Base-by-base conservation (phyloP, 2,329 filamentous ascomycete genomes). In the Aspergillus brasiliensis region DNA sequence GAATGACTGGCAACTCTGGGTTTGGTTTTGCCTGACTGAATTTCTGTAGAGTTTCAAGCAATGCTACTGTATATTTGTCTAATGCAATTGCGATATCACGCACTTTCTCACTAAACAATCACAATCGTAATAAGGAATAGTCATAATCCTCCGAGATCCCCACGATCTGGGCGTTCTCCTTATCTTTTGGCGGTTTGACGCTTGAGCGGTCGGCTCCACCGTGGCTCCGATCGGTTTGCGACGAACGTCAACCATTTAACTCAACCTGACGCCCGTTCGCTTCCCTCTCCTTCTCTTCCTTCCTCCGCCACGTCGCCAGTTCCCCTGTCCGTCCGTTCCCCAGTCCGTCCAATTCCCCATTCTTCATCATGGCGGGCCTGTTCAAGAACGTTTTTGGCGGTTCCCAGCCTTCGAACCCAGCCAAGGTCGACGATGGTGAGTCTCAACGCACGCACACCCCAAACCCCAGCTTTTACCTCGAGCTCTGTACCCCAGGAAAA, bases 321-420 rank as follows among this genome's bases (percentile, higher is more conserved):
- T 59, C 13, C 51, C 47, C 52, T 44, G 53, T 31, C 28, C 31
- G 56, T 57, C 49, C 27, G 56, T 52, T 38, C 42, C 54, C 46
- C 27, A 7, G 27, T 25, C 57, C 34, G 48, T 13, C 44, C 47
- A 56, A 65, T 67, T 66, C 60, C 63, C 63, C 62, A 57, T 60
- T 62, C 64, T 62, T 62, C 64, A 19, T 51, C 44, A 77, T 77
- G 75, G 75, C 74, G 67, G 73, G 71, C 64, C 58, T 77, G 62
- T 65, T 77, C 64, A 75, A 77, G 68, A 77, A 76, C 66, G 59
- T 77, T 55, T 77, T 78, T 66, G 74, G 71, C 52, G 68, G 73
- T 63, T 73, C 70, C 49, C 64, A 72, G 62, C 65, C 71, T 46
- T 67, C 69, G 37, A 66, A 64, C 55, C 62, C 68, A 58, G 69